A percentile compares a stretch with the other conserved stretches of the same genome.
phyloP scores from a whole-genome alignment of 805 yeast genomes.

The Metschnikowia sp. region DNA sequence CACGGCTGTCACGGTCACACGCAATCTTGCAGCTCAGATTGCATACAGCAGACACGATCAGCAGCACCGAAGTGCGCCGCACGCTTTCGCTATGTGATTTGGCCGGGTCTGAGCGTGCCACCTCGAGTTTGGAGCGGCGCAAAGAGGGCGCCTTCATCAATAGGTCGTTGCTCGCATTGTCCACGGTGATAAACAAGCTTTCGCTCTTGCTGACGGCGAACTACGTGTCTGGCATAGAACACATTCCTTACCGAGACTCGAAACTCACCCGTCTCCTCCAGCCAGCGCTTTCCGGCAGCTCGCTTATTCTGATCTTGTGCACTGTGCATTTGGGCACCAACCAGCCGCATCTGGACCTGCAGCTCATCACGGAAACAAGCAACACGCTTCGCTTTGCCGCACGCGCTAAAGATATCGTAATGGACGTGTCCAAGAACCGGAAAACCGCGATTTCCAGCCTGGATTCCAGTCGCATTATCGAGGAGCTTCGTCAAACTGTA shows the following conservation, averaged over 20 bases:
- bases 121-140: slow-evolving; percentile 69
- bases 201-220: slow-evolving; percentile 35
- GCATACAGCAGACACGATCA: slow-evolving; percentile 37
- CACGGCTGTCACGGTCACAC: slow-evolving; percentile 87
- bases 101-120: slow-evolving; percentile 90
- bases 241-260: slow-evolving; percentile 91
- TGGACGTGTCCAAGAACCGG: slow-evolving; percentile 59
- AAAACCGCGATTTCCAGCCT: slow-evolving; percentile 29
- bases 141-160: slow-evolving; percentile 94
- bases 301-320: slow-evolving; percentile 81
- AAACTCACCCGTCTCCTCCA: slow-evolving; percentile 86
- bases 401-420: slow-evolving; percentile 80
- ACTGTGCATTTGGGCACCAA: slow-evolving; percentile 66
- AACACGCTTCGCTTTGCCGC: slow-evolving; percentile 91
- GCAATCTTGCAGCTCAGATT: slow-evolving; percentile 76
- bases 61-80: slow-evolving; percentile 44
- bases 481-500: slow-evolving; percentile 55
- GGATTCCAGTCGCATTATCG: slow-evolving; percentile 48
- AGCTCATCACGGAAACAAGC: slow-evolving; percentile 68
- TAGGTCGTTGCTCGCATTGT: slow-evolving; percentile 83
- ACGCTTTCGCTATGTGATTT: slow-evolving; percentile 86
- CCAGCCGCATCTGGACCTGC: slow-evolving; percentile 26
- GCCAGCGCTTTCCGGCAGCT: slow-evolving; percentile 86
- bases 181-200: slow-evolving; percentile 86
- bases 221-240: slow-evolving; percentile 38